Conservation (phyloP, 2,329 filamentous ascomycete species). For the Emmonsiellopsis sp. region DNA sequence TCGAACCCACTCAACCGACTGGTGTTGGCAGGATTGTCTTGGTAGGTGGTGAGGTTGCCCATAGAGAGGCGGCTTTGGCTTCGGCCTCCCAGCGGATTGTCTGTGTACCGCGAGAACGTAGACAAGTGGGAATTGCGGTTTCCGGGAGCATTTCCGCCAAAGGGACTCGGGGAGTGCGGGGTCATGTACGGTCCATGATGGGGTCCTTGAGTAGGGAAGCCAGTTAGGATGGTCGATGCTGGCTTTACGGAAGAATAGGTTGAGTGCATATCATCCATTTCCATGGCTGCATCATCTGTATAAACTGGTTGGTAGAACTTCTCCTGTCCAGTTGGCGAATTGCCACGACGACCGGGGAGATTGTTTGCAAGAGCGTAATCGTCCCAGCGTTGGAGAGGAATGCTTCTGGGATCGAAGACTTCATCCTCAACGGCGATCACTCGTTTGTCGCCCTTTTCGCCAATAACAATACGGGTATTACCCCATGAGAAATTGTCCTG, state of each 20-base stretch:
- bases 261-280: conserved; percentile 97
- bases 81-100: conserved; percentile 41
- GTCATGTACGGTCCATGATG: conserved; percentile 59
- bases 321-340: conserved; percentile 53
- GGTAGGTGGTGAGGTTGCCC: conserved; percentile 42
- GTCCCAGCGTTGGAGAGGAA: conserved; percentile 94
- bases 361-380: conserved; percentile 83
- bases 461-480: conserved; percentile 94
- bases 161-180: conserved; percentile 68
- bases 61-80: conserved; percentile 50
- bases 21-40: conserved; percentile 32
- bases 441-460: conserved; percentile 83
- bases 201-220: conserved; percentile 59
- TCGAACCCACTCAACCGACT: conserved; percentile 37
- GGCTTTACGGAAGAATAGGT: conserved; percentile 88
- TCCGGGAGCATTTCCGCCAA: conserved; percentile 42
- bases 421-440: conserved; percentile 78
- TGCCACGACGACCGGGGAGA: conserved; percentile 80
- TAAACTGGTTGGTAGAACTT: conserved; percentile 50
- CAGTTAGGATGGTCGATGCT: conserved; percentile 75
- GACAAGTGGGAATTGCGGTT: conserved; percentile 65
- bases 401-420: conserved; percentile 80
- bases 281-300: conserved; percentile 64
- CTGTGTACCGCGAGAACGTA: conserved; percentile 51
- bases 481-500: conserved; percentile 99